Evolutionary conservation across 441 rosid genomes (phyloP).

Genomic region (Mallotus japonicus): DNA sequence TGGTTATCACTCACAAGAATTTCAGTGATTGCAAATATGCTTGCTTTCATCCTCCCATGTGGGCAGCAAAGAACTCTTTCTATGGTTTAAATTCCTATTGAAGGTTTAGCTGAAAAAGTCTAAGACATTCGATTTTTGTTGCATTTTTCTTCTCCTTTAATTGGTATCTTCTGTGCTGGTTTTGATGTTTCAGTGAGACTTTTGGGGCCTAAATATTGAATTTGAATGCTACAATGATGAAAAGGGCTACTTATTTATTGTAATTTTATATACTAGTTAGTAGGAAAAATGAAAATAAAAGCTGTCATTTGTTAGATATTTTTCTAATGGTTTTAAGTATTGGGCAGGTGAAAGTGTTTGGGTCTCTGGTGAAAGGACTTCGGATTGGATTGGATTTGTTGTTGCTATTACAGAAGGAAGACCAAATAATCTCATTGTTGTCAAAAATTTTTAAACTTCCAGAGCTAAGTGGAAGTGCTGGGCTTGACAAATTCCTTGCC

Average conservation of each 20-base stretch:
- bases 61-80: background rate
- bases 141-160: background rate
- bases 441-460: slow-evolving; percentile 63
- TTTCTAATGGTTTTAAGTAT: slow-evolving; percentile 5
- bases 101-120: background rate
- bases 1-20: background rate
- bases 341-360: slow-evolving; percentile 78
- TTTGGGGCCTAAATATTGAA: background rate
- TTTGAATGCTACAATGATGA: background rate
- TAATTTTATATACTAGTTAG: slow-evolving; percentile 1
- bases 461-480: slow-evolving; percentile 47
- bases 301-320: background rate
- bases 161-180: background rate
- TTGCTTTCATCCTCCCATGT: background rate
- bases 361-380: slow-evolving; percentile 83
- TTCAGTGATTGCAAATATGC: background rate
- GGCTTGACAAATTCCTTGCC: slow-evolving; percentile 63
- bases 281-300: background rate
- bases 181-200: background rate
- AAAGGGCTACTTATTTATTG: background rate
- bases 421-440: slow-evolving; percentile 38
- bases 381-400: slow-evolving; percentile 72
- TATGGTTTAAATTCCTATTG: background rate
- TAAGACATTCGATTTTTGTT: background rate
- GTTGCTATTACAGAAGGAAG: slow-evolving; percentile 54